Base-by-base conservation (phyloP, 805 yeast species). In the Nematodospora valgi region DNA sequence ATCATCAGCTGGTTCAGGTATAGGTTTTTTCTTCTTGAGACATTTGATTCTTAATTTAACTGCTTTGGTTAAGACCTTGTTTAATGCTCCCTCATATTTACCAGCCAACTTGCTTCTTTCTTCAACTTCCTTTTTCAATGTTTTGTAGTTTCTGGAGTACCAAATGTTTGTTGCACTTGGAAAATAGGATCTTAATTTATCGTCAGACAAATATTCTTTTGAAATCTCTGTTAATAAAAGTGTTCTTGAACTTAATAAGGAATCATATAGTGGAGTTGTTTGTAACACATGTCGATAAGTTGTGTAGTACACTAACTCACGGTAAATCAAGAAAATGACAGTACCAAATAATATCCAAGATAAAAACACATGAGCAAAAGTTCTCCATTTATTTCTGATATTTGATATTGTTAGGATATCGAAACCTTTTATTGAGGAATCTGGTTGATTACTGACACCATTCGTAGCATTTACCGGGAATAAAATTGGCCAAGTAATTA, bases 401-500 rank as follows among this genome's bases (percentile, higher is more conserved):
- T 84, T 82, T 20, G 85, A 66, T 49, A 71, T 79, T 1, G 86
- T 67, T 35, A 85, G 63, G 20, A 79, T 61, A 47, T 82, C 83
- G 43, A 85, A 81, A 6, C 89, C 91, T 27, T 53, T 37, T 15
- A 38, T 35, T 6, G 19, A 15, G n/a, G 42, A 38, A 23, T 28
- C 32, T 11, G 42, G 39, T 16, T 24, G 30, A 22, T 61, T 46
- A 33, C 62, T 56, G 31, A 70, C 64, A 18, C 86, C 84, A 44
- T 82, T 80, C 6, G 87, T 75, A 12, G 87, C 88, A 57, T 82
- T 80, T 27, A 85, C 77, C 0, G 94, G 82, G 48, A 85, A 70
- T 35, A 85, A 62, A 34, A 85, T 68, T 22, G 89, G 89, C 74
- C 84, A 78, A 15, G 78, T 45, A 15, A 82, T 45, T 9, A 76